Conservation (phyloP, 2,329 filamentous ascomycete species). For the Ophiostoma ips region DNA sequence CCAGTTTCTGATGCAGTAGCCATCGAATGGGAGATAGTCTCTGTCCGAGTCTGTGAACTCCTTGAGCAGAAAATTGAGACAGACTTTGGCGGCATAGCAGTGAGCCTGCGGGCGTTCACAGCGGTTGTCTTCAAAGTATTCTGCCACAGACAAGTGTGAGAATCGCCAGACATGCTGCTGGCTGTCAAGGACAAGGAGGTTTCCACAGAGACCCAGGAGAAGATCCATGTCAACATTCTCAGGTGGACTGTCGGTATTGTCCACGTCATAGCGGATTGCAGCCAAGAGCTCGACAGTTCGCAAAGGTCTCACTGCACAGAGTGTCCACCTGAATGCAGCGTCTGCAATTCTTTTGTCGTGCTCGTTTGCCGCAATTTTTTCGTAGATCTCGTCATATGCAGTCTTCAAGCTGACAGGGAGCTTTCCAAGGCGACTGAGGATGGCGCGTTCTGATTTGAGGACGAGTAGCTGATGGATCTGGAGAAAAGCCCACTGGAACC, state of each 20-base stretch:
- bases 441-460: constrained; percentile 12
- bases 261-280: background rate
- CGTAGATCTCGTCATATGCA: constrained; percentile 20
- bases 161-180: constrained; percentile 5
- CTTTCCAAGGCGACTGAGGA: constrained; percentile 17
- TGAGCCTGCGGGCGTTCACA: constrained; percentile 8
- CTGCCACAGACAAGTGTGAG: constrained; percentile 13
- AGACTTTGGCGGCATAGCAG: constrained; percentile 6
- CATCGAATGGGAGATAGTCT: too few relatives aligned
- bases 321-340: constrained; percentile 11
- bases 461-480: constrained; percentile 19
- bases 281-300: background rate
- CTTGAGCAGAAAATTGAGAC: constrained; percentile 2
- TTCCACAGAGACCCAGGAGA: constrained; percentile 8
- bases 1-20: too few relatives aligned
- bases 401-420: constrained; percentile 18
- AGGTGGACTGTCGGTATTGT: background rate
- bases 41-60: too few relatives aligned
- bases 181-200: constrained; percentile 10
- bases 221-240: background rate
- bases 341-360: constrained; percentile 8
- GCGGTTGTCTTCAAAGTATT: constrained; percentile 11
- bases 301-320: constrained; percentile 4
- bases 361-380: constrained; percentile 2
- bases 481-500: constrained; percentile 22